Percentiles rank a stretch among this genome's conserved stretches.
These are phyloP conservation scores for Teratosphaeria nubilosa DNA, from an alignment of 2,329 filamentous ascomycete species.

Conservation along the genomic window DNA sequence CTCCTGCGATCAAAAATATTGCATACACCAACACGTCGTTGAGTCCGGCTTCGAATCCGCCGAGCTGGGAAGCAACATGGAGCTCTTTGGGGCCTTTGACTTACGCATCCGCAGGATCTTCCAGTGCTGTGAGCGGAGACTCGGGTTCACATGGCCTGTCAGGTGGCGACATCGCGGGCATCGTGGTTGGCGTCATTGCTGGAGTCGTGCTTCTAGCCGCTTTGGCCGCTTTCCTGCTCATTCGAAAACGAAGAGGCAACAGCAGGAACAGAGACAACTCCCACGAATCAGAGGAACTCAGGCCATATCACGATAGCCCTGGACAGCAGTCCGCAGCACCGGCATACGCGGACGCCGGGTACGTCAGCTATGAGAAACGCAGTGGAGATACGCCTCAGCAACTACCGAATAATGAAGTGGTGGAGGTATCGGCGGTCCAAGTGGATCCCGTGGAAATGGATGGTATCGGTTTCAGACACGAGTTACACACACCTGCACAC, in stretches of 20 bases:
- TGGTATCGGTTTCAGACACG: neutral
- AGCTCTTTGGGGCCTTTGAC: conserved; percentile 4
- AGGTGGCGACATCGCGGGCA: conserved; percentile 26
- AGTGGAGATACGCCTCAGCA: neutral
- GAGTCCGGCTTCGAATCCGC: conserved; percentile 4
- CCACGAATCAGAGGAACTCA: neutral
- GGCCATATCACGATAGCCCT: neutral
- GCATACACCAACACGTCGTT: conserved; percentile 4
- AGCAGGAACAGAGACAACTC: neutral
- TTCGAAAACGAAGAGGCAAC: conserved; percentile 4
- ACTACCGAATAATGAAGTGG: neutral
- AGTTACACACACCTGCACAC: neutral
- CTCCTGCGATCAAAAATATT: conserved; percentile 2
- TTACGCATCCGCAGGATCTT: neutral
- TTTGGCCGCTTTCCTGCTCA: conserved; percentile 2
- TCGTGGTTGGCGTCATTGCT: conserved; percentile 20
- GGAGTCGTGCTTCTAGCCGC: conserved; percentile 4
- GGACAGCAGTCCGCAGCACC: neutral
- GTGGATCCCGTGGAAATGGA: neutral
- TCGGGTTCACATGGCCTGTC: conserved; percentile 16
- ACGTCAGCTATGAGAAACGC: neutral
- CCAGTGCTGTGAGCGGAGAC: conserved; percentile 15
- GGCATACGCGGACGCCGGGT: neutral
- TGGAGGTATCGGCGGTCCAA: neutral
- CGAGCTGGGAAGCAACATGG: conserved; percentile 9